Evolutionary conservation across 805 yeast species (phyloP), one percentile per base, ranked within the genome.

Genomic region (Lipomyces sp.): DNA sequence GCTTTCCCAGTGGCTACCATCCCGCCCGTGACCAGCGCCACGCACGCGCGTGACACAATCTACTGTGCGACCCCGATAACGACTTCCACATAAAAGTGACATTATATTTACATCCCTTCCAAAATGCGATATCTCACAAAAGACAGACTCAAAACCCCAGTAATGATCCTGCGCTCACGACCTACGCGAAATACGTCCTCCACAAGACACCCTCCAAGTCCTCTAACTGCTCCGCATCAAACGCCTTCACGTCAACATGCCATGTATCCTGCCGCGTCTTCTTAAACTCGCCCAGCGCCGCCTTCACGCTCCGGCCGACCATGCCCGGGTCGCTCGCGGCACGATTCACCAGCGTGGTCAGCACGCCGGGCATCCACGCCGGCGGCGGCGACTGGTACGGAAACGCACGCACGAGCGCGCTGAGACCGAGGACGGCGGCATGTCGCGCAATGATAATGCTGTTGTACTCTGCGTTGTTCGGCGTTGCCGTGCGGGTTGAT

Each of bases 311-410:
- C 47, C 83, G 79, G 1, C 96, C 96, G 26, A 85, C 80, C 46
- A 82, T 65, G 6, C 97, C 97, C 16, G 82, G 82, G 19, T 85
- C 77, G 14, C 84, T 80, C 2, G 83, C 75, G 2, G 88, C 82
- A 64, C 81, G 82, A 23, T 77, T 78, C 0, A 96, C 89, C 51
- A 93, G 69, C 1, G 78, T 71, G 1, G 84, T 75, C 56, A 91
- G 72, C 14, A 86, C 78, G 7, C 72, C 69, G 0, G 98, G 97
- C 18, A 91, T 75, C 97, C 97, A 93, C 24, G 59, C 47, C 0
- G 98, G 98, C 1, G 95, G 90, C 0, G 98, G 98, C 0, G 95
- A 84, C 2, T 75, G 71, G 62, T 89, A 93, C 1, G 98, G 91
- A 68, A 85, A 93, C 0, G 98, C 97, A 41, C 83, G 81, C 1